Evolutionary conservation across 2,329 filamentous ascomycete species (phyloP).

Genomic region (Fusarium clavum): DNA sequence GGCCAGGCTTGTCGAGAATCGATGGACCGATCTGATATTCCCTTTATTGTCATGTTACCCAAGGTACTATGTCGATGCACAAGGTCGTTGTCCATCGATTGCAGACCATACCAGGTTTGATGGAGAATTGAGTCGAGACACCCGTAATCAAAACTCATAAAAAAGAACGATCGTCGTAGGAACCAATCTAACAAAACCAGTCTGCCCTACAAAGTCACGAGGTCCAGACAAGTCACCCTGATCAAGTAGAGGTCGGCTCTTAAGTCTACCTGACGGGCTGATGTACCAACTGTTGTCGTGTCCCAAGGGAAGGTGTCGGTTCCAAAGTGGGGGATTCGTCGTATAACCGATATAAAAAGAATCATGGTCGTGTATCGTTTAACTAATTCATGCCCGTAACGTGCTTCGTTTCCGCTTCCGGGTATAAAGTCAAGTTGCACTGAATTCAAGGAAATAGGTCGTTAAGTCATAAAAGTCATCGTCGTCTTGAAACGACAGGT

Average conservation of each 20-base stretch:
- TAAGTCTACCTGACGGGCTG: constrained; percentile 4
- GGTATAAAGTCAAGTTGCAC: constrained; percentile 26
- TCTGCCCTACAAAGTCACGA: constrained; percentile 10
- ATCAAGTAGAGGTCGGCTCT: constrained; percentile 13
- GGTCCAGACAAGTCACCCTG: constrained; percentile 7
- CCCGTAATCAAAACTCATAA: constrained; percentile 12
- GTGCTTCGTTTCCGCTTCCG: constrained; percentile 37
- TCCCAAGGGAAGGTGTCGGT: constrained; percentile 5
- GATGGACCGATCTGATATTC: not conserved
- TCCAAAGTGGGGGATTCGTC: constrained; percentile 37
- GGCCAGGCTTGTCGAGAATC: not conserved
- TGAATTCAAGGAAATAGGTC: constrained; percentile 31
- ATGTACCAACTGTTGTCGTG: constrained; percentile 32
- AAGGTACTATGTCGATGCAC: constrained; percentile 45
- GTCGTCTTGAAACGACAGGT: constrained; percentile 20
- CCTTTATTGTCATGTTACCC: constrained; percentile 38
- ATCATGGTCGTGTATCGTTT: constrained; percentile 42
- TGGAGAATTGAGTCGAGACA: constrained; percentile 8
- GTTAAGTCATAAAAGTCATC: constrained; percentile 44
- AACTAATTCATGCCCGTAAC: constrained; percentile 35
- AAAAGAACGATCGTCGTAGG: not conserved
- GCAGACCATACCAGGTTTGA: constrained; percentile 10
- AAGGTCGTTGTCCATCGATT: constrained; percentile 21
- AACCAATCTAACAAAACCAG: constrained; percentile 7
- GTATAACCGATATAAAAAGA: constrained; percentile 5